Evolutionary conservation across 164 flowering plant genomes (phyloP).

Genomic region (Kalanchoe fedtschenkoi): DNA sequence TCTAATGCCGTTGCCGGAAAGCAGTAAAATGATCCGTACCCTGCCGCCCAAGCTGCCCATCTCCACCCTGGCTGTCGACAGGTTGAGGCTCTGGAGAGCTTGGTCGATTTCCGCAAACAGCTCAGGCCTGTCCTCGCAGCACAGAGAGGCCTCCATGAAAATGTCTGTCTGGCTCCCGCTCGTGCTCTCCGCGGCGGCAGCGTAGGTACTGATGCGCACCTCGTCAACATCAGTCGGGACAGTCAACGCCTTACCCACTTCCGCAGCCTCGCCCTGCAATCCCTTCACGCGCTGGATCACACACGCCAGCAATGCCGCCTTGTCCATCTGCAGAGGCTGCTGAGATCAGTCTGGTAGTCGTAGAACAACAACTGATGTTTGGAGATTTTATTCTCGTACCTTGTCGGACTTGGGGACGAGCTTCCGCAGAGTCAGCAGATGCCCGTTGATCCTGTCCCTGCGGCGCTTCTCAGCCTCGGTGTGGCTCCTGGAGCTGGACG

Average conservation of each 20-base stretch:
- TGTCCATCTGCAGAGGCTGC: slow-evolving; percentile 60
- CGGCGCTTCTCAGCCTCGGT: slow-evolving; percentile 80
- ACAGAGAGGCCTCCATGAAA: slow-evolving; percentile 48
- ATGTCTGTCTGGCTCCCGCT: slow-evolving; percentile 5
- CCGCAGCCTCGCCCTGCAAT: slow-evolving; percentile 46
- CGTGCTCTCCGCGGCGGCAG: not conserved
- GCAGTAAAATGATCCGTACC: slow-evolving; percentile 26
- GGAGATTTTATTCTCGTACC: slow-evolving; percentile 18
- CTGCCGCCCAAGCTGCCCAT: slow-evolving; percentile 62
- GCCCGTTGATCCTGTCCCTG: slow-evolving; percentile 61
- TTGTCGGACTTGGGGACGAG: slow-evolving; percentile 60
- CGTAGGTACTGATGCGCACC: slow-evolving; percentile 25
- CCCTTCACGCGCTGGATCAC: slow-evolving; percentile 66
- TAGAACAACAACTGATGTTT: not conserved
- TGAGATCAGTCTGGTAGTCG: not conserved
- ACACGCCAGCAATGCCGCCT: slow-evolving; percentile 68
- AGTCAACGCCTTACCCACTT: slow-evolving; percentile 23
- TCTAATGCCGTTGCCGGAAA: slow-evolving; percentile 17
- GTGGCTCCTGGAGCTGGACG: slow-evolving; percentile 37
- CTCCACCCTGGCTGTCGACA: slow-evolving; percentile 47
- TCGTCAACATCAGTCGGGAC: slow-evolving; percentile 65
- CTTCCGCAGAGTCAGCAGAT: slow-evolving; percentile 52
- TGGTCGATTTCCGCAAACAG: slow-evolving; percentile 39
- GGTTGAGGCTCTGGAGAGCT: slow-evolving; percentile 40
- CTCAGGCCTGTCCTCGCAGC: slow-evolving; percentile 79